phyloP scores from a whole-genome alignment of 2,329 filamentous ascomycete genomes.

The Fusarium sp. region DNA sequence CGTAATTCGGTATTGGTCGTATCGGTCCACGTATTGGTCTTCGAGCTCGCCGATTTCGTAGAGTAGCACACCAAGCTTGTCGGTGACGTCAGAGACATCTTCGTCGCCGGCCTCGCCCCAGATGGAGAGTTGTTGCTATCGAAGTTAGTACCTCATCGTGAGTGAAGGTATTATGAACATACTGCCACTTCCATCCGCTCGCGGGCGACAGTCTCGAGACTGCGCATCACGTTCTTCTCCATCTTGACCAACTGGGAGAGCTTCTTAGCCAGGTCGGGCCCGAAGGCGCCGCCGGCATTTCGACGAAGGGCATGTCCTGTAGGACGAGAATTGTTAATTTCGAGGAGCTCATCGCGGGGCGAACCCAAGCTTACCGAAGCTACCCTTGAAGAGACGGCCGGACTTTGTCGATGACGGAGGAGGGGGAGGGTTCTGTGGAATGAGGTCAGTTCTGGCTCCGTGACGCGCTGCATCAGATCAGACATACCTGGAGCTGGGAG shows the following conservation, averaged over 20 bases:
- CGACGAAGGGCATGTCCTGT: constrained; percentile 76
- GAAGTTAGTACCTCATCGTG: constrained; percentile 18
- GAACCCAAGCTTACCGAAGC: constrained; percentile 75
- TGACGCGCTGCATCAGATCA: background rate
- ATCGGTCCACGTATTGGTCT: constrained; percentile 97
- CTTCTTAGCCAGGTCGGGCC: constrained; percentile 95
- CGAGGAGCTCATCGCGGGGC: background rate
- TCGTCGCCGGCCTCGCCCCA: constrained; percentile 98
- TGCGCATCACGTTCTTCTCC: constrained; percentile 99
- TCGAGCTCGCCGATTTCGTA: constrained; percentile 99
- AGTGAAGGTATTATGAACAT: constrained; percentile 56
- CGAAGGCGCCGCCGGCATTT: constrained; percentile 81
- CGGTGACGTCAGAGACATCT: constrained; percentile 97
- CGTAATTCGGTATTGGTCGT: constrained; percentile 98
- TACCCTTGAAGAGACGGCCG: constrained; percentile 86
- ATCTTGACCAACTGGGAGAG: constrained; percentile 98
- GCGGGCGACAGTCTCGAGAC: constrained; percentile 91
- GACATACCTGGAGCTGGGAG: constrained; percentile 73
- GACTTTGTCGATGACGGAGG: constrained; percentile 92
- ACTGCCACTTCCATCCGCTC: constrained; percentile 99
- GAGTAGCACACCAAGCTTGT: constrained; percentile 97
- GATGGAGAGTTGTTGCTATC: constrained; percentile 95
- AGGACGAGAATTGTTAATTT: constrained; percentile 16
- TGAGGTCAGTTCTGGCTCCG: constrained; percentile 16
- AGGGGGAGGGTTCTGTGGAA: constrained; percentile 87